These are phyloP conservation scores for Diaporthe citriasiana DNA, from an alignment of 2,329 filamentous ascomycete genomes.

Conservation along the genomic window DNA sequence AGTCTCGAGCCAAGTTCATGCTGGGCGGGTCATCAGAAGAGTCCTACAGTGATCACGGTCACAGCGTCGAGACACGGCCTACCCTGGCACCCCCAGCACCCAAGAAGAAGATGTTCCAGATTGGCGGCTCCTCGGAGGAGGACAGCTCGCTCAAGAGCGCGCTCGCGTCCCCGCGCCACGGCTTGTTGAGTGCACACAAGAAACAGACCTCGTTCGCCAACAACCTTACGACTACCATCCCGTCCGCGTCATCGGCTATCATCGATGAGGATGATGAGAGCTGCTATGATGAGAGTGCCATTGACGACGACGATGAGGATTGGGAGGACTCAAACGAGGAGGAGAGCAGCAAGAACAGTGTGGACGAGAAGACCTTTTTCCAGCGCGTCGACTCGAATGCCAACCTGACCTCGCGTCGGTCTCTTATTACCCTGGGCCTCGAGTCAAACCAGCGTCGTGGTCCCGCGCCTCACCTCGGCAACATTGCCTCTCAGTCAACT, in stretches of 20 bases:
- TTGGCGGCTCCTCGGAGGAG: slow-evolving; percentile 78
- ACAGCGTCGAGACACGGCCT: slow-evolving; percentile 55
- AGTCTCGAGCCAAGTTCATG: slow-evolving; percentile 73
- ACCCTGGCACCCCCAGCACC: slow-evolving; percentile 52
- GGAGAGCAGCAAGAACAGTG: slow-evolving; percentile 85
- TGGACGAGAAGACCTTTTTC: slow-evolving; percentile 86
- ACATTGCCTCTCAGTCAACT: slow-evolving; percentile 76
- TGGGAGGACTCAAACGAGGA: slow-evolving; percentile 77
- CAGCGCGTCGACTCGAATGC: slow-evolving; percentile 90
- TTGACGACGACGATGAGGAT: slow-evolving; percentile 79
- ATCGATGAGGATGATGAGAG: slow-evolving; percentile 67
- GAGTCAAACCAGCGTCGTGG: slow-evolving; percentile 80
- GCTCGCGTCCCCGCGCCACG: slow-evolving; percentile 60
- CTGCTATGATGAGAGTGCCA: slow-evolving; percentile 85
- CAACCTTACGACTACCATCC: slow-evolving; percentile 77
- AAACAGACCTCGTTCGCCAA: slow-evolving; percentile 89
- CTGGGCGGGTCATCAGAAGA: slow-evolving; percentile 85
- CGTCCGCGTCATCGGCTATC: slow-evolving; percentile 60
- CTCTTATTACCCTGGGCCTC: slow-evolving; percentile 90
- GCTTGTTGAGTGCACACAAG: slow-evolving; percentile 65
- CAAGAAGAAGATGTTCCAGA: slow-evolving; percentile 63
- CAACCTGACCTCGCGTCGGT: slow-evolving; percentile 87
- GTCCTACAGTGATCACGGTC: slow-evolving; percentile 74
- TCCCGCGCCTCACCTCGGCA: slow-evolving; percentile 69
- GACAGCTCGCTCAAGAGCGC: slow-evolving; percentile 78